phyloP scores from a whole-genome alignment of 257 asterid species.

The Nicotiana undulata region DNA sequence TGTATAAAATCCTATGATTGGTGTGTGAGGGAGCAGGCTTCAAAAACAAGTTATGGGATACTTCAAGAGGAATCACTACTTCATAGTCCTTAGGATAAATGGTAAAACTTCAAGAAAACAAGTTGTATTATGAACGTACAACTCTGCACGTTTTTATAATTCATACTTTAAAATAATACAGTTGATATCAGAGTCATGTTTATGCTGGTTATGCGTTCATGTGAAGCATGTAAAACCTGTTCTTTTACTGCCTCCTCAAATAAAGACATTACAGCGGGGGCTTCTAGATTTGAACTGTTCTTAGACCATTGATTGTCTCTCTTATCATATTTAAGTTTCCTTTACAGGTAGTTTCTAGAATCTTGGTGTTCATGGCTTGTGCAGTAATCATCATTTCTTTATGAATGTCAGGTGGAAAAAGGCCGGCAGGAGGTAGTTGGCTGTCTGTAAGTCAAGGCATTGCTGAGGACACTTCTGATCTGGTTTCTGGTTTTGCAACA shows the following conservation, averaged over 20 bases:
- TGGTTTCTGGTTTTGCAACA: slow-evolving; percentile 95
- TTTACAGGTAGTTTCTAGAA: neutral
- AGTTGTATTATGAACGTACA: neutral
- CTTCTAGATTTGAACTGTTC: neutral
- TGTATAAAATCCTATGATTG: neutral
- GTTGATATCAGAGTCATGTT: neutral
- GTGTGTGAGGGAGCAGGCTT: neutral
- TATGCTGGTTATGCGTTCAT: neutral
- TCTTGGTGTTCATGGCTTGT: neutral
- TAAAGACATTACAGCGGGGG: neutral
- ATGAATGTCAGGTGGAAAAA: slow-evolving; percentile 49
- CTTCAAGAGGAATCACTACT: no score
- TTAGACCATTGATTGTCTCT: neutral
- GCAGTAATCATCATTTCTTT: neutral
- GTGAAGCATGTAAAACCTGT: neutral
- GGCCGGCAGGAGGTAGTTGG: slow-evolving; percentile 76
- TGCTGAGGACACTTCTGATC: slow-evolving; percentile 88
- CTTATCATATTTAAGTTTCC: neutral
- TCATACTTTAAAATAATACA: neutral
- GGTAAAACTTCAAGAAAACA: no score
- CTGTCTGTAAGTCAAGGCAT: slow-evolving; percentile 95
- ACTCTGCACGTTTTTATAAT: neutral
- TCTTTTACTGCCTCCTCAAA: neutral
- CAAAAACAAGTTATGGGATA: no score
- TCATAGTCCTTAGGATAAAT: no score